These are phyloP conservation scores for Xylaria sp. DNA, from an alignment of 2,329 filamentous ascomycete species.

Conservation along the genomic window DNA sequence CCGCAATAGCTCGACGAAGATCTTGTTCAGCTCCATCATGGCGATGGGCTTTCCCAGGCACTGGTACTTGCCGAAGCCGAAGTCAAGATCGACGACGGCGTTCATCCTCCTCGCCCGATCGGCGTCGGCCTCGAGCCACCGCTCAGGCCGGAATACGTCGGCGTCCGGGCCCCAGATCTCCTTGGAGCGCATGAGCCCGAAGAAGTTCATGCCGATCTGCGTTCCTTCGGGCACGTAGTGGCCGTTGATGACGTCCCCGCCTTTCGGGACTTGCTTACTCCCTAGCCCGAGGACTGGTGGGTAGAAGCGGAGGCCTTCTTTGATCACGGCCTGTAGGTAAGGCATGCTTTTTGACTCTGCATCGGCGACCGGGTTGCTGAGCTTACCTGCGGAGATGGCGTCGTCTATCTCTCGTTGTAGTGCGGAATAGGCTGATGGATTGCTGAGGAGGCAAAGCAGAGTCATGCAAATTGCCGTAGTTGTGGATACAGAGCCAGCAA, in stretches of 20 bases:
- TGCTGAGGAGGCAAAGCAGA: constrained; percentile 34
- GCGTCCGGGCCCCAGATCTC: constrained; percentile 43
- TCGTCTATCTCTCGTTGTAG: constrained; percentile 32
- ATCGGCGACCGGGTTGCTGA: constrained; percentile 41
- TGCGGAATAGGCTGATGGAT: constrained; percentile 27
- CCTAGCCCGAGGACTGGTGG: constrained; percentile 43
- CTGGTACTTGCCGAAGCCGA: constrained; percentile 46
- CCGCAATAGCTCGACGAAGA: constrained; percentile 44
- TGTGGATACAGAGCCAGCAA: constrained; percentile 35
- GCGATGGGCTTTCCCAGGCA: constrained; percentile 53
- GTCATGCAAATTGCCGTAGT: constrained; percentile 38
- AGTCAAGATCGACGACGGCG: constrained; percentile 45
- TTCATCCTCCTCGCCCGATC: constrained; percentile 41
- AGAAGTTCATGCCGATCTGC: constrained; percentile 46
- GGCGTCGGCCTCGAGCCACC: constrained; percentile 48
- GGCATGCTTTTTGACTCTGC: constrained; percentile 40
- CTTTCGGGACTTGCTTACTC: constrained; percentile 39
- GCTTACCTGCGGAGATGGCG: constrained; percentile 14
- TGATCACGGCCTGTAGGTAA: constrained; percentile 48
- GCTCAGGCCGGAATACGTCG: constrained; percentile 48
- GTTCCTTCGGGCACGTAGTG: constrained; percentile 47
- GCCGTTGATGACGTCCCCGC: constrained; percentile 38
- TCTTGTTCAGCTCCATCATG: constrained; percentile 51
- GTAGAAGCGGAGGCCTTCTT: constrained; percentile 47
- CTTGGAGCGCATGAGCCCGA: constrained; percentile 45